Conservation (phyloP, 2,329 filamentous ascomycete genomes). For the Colletotrichum brevisporum region DNA sequence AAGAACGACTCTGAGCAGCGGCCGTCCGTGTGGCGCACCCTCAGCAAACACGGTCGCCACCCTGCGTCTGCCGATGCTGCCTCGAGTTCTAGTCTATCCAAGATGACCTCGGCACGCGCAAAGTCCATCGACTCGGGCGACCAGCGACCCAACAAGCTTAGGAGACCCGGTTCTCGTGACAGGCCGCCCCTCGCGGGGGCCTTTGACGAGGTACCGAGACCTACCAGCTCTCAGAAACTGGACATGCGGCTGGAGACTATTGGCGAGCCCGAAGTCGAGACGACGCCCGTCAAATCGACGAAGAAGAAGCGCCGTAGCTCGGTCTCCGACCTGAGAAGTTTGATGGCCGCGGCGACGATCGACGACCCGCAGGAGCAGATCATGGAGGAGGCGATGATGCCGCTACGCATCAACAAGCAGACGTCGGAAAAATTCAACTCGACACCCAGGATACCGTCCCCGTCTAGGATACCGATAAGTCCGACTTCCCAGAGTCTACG, state of each 20-base stretch:
- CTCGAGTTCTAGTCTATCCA: conserved; percentile 75
- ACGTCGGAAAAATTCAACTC: conserved; percentile 72
- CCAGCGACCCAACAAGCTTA: conserved; percentile 62
- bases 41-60: conserved; percentile 83
- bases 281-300: conserved; percentile 53
- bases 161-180: conserved; percentile 71
- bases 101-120: conserved; percentile 74
- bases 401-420: conserved; percentile 66
- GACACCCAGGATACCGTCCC: conserved; percentile 58
- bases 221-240: conserved; percentile 69
- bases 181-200: conserved; percentile 73
- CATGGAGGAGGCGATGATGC: conserved; percentile 56
- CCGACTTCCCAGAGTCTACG: conserved; percentile 58
- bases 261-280: conserved; percentile 65
- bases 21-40: conserved; percentile 85
- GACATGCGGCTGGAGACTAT: conserved; percentile 72
- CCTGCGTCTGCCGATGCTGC: conserved; percentile 71
- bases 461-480: conserved; percentile 68
- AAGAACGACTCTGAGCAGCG: conserved; percentile 80
- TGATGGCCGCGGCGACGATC: conserved; percentile 74
- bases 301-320: conserved; percentile 92
- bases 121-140: conserved; percentile 82
- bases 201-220: conserved; percentile 71
- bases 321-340: conserved; percentile 83
- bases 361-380: conserved; percentile 55